Conservation (phyloP, 495 filamentous ascomycete genomes). For the Neurospora sp. region DNA sequence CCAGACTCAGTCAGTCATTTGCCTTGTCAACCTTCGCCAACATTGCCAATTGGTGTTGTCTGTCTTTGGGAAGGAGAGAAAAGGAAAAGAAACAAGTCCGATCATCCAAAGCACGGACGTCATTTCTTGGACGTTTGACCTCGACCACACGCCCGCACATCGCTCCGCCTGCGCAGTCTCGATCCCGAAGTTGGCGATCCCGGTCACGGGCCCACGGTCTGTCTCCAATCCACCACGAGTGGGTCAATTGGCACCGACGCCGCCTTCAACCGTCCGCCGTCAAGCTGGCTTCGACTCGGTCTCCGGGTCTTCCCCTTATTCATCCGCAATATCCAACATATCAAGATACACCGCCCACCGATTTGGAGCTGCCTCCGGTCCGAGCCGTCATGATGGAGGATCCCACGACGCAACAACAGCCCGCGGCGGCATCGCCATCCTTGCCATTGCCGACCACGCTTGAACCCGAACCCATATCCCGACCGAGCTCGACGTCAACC, state of each 20-base stretch:
- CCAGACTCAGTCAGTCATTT: background rate
- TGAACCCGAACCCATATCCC: constrained; percentile 39
- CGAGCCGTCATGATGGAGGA: constrained; percentile 30
- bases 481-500: constrained; percentile 39
- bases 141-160: background rate
- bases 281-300: constrained; percentile 26
- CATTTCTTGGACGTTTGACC: background rate
- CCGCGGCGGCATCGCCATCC: constrained; percentile 10
- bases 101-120: background rate
- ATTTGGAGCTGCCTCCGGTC: constrained; percentile 17
- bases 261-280: background rate
- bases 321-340: constrained; percentile 8
- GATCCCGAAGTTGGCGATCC: background rate
- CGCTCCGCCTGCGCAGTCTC: background rate
- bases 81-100: background rate
- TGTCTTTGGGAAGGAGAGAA: background rate
- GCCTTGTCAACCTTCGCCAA: background rate
- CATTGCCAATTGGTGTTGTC: background rate
- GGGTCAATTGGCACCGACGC: background rate
- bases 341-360: constrained; percentile 16
- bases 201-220: background rate
- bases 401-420: constrained; percentile 1
- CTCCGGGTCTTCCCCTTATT: constrained; percentile 22
- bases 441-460: constrained; percentile 23
- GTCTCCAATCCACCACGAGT: background rate